Percentiles rank a stretch among this genome's conserved stretches.
Evolutionary conservation across 83 land plant genomes (phyloP).

Genomic region (Diphasiastrum complanatum): DNA sequence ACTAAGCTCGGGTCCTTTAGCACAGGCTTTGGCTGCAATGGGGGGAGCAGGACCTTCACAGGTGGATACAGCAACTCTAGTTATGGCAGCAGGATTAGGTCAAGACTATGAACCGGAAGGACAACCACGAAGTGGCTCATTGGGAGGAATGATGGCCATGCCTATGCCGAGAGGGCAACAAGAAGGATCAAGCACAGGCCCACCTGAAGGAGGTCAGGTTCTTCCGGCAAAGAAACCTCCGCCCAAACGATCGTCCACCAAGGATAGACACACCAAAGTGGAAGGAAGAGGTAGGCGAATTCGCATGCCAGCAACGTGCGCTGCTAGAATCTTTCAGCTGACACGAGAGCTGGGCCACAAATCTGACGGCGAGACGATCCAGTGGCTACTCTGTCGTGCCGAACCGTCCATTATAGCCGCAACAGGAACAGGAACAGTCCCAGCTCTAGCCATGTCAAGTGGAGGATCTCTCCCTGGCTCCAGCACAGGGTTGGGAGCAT

Average conservation of each 20-base stretch:
- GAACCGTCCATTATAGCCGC: conserved; percentile 25
- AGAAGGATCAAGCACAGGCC: conserved; percentile 14
- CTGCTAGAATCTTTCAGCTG: conserved; percentile 30
- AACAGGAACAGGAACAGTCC: conserved; percentile 30
- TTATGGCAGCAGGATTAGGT: conserved; percentile 26
- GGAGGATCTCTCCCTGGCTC: conserved; percentile 21
- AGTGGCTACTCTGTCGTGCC: conserved; percentile 28
- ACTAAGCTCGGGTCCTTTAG: conserved; percentile 17
- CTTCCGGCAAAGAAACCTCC: conserved; percentile 19
- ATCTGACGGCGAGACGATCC: conserved; percentile 31
- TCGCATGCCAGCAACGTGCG: conserved; percentile 30
- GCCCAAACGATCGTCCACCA: conserved; percentile 26
- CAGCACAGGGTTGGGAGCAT: conserved; percentile 15
- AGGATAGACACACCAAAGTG: conserved; percentile 28
- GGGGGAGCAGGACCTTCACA: conserved; percentile 24
- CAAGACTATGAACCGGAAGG: conserved; percentile 22
- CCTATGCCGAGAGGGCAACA: conserved; percentile 13
- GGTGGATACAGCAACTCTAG: conserved; percentile 17
- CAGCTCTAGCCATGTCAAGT: conserved; percentile 17
- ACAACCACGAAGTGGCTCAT: conserved; percentile 11
- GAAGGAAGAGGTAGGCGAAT: conserved; percentile 30
- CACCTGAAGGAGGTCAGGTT: not conserved
- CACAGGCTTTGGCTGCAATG: conserved; percentile 26
- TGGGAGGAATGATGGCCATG: conserved; percentile 13
- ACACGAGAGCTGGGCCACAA: conserved; percentile 30